A percentile compares a stretch with the other conserved stretches of the same genome.
Evolutionary conservation across 1,284 basidiomycete genomes (phyloP).

Genomic region (Ceratobasidium sp.): DNA sequence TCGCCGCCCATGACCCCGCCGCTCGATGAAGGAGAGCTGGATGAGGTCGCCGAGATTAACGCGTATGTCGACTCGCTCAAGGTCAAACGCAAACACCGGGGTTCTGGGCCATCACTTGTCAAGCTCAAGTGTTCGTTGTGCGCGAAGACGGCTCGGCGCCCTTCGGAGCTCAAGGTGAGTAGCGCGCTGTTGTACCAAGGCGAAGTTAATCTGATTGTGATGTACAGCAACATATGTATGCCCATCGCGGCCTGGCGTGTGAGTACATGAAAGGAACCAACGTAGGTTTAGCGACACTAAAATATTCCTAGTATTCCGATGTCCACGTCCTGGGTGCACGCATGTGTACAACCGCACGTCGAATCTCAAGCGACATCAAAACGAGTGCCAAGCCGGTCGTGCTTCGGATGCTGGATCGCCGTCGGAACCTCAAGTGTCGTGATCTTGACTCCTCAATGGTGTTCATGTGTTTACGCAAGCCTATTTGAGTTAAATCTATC

Average conservation of each 20-base stretch:
- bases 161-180: not conserved
- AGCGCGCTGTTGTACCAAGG: too few species aligned
- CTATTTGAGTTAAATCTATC: too few species aligned
- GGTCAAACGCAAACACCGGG: not conserved
- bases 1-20: not conserved
- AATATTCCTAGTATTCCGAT: not conserved
- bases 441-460: not conserved
- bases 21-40: not conserved
- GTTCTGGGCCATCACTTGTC: not conserved
- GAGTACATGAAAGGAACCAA: not conserved
- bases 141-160: not conserved
- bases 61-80: not conserved
- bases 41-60: not conserved
- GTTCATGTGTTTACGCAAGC: not conserved
- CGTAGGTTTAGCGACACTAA: not conserved
- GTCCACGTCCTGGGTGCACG: not conserved
- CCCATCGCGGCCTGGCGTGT: not conserved
- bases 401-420: not conserved
- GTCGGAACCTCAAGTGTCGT: not conserved
- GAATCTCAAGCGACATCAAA: not conserved
- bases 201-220: not conserved
- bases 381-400: not conserved
- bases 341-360: constrained; percentile 2
- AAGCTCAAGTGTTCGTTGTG: not conserved
- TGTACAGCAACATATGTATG: constrained; percentile 5